phyloP scores from a whole-genome alignment of 148 eudicot genomes.

The Chenopodium berlandieri region DNA sequence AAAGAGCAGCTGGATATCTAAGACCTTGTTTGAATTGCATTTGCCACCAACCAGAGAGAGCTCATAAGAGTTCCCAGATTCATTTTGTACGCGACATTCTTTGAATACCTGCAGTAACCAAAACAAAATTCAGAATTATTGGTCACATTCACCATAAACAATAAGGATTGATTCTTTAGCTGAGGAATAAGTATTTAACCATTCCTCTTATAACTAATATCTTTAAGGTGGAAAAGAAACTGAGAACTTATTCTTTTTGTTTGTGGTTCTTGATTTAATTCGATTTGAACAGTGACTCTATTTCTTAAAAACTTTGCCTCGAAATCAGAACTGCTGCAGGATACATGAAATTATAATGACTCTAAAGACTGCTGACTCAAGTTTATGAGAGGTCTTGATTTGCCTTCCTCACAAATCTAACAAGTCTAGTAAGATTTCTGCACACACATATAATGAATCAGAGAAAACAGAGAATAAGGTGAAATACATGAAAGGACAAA shows the following conservation, averaged over 20 bases:
- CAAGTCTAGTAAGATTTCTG: neutral
- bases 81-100: constrained; percentile 59
- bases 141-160: constrained; percentile 3
- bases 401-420: neutral
- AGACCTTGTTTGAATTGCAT: constrained; percentile 87
- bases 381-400: neutral
- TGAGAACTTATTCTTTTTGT: neutral
- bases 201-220: neutral
- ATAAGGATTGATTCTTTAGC: neutral
- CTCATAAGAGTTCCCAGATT: constrained; percentile 65
- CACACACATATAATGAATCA: neutral
- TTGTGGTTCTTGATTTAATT: neutral
- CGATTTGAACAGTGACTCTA: neutral
- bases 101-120: constrained; percentile 63
- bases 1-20: neutral
- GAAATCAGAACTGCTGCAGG: neutral
- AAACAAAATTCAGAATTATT: constrained; percentile 7
- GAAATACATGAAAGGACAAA: constrained; percentile 17
- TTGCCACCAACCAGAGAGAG: constrained; percentile 78
- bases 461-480: neutral
- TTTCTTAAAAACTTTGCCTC: no score
- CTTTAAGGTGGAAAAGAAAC: neutral
- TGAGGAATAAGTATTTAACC: neutral
- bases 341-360: neutral
- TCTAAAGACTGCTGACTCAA: neutral